Conservation (phyloP, 2,329 filamentous ascomycete genomes). For the Chrysoporthe deuterocubensis region DNA sequence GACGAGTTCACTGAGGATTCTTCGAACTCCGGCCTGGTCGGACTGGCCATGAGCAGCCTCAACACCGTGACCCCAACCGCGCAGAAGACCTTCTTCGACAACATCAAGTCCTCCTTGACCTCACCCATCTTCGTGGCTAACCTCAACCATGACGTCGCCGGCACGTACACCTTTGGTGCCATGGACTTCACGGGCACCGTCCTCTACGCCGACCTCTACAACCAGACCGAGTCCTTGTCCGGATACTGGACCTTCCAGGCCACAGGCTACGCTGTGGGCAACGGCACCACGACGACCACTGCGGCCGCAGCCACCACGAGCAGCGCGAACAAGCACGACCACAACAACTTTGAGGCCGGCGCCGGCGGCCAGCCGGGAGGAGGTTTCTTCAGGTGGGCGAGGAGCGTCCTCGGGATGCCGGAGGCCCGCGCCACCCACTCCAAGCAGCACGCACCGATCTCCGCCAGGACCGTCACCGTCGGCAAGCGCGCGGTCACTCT, state of each 20-base stretch:
- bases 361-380: background rate
- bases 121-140: slow-evolving; percentile 39
- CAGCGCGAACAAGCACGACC: background rate
- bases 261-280: slow-evolving; percentile 38
- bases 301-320: background rate
- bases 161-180: slow-evolving; percentile 45
- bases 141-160: slow-evolving; percentile 38
- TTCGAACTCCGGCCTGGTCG: slow-evolving; percentile 28
- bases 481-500: slow-evolving; percentile 32
- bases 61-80: slow-evolving; percentile 33
- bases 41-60: slow-evolving; percentile 32
- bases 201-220: slow-evolving; percentile 40
- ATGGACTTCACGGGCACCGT: slow-evolving; percentile 43
- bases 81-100: slow-evolving; percentile 41
- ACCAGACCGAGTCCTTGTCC: slow-evolving; percentile 28
- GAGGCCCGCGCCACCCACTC: background rate
- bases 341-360: background rate
- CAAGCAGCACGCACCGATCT: slow-evolving; percentile 21
- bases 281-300: slow-evolving; percentile 27
- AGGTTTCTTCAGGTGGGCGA: slow-evolving; percentile 11
- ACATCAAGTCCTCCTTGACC: slow-evolving; percentile 35
- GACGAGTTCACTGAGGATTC: slow-evolving; percentile 29
- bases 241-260: slow-evolving; percentile 46
- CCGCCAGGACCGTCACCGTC: background rate
- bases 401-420: slow-evolving; percentile 4